Evolutionary conservation across 305 asterid genomes (phyloP).

Genomic region (Rubia peregrina): DNA sequence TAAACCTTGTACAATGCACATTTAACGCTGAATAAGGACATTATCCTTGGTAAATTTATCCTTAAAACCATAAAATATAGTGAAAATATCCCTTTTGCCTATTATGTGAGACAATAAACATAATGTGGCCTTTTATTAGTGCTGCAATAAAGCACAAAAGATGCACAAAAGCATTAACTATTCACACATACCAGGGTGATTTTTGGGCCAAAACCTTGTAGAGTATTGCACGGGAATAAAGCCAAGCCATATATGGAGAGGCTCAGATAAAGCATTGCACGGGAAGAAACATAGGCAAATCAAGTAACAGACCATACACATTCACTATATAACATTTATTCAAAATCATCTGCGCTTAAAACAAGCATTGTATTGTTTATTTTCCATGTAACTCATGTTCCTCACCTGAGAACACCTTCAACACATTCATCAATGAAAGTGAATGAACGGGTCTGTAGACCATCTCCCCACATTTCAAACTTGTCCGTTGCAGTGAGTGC

Average conservation of each 20-base stretch:
- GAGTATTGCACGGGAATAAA: neutral
- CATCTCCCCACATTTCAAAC: constrained; percentile 98
- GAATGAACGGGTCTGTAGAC: constrained; percentile 84
- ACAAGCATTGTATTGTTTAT: neutral
- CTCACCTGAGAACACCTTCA: constrained; percentile 82
- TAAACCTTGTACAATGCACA: neutral
- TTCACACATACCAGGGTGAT: too few relatives aligned
- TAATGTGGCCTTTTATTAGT: neutral
- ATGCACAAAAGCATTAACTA: neutral
- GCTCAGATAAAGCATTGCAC: neutral
- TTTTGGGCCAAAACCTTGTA: neutral
- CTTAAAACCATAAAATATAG: neutral
- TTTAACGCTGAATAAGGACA: neutral
- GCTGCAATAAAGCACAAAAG: neutral
- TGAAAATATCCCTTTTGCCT: neutral
- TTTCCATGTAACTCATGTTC: neutral
- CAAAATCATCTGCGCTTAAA: neutral
- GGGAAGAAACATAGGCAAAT: neutral
- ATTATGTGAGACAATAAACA: neutral
- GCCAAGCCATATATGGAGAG: neutral
- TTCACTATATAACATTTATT: neutral
- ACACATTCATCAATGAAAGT: constrained; percentile 93
- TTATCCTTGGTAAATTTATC: neutral
- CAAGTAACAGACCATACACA: neutral
- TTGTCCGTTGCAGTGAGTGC: constrained; percentile 61